Percentiles rank a stretch among this genome's conserved stretches.
Conservation (phyloP, 2,329 filamentous ascomycete genomes). For the Hypoxylon sp. region DNA sequence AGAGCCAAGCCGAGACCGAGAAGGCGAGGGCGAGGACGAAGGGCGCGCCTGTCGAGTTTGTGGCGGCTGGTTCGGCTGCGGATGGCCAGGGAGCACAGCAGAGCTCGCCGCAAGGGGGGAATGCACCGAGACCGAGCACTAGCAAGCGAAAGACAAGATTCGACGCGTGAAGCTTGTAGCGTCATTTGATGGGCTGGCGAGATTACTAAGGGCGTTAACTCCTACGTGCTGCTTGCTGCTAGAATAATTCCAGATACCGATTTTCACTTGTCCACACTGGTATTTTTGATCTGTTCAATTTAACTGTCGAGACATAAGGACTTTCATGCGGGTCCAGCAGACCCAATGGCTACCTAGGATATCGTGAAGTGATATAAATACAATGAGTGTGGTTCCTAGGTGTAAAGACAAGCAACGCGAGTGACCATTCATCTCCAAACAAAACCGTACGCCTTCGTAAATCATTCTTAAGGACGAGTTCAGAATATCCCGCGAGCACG, state of each 20-base stretch:
- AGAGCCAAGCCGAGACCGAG: conserved; percentile 60
- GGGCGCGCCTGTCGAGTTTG: conserved; percentile 66
- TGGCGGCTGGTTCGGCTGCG: conserved; percentile 49
- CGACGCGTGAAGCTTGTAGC: conserved; percentile 45
- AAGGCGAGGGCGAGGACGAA: conserved; percentile 60
- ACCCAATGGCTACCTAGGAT: conserved; percentile 25
- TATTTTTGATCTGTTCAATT: neutral
- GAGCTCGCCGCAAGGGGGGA: conserved; percentile 15
- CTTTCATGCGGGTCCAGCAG: conserved; percentile 17
- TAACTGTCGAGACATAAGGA: conserved; percentile 31
- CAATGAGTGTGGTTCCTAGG: conserved; percentile 41
- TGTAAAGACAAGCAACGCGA: conserved; percentile 11
- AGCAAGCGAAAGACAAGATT: conserved; percentile 55
- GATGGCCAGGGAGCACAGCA: conserved; percentile 44
- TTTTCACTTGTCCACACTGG: conserved; percentile 9
- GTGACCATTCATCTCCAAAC: conserved; percentile 4
- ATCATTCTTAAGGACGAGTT: conserved; percentile 16
- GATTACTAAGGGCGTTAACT: neutral
- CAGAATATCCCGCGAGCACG: conserved; percentile 49
- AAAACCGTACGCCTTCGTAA: conserved; percentile 26
- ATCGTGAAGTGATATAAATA: conserved; percentile 21
- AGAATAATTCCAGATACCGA: conserved; percentile 36
- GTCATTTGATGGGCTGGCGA: neutral
- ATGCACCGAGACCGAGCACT: conserved; percentile 22
- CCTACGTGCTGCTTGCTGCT: neutral